phyloP scores from a whole-genome alignment of 352 stramenopile genomes.

The Elongisporangium undulatum region DNA sequence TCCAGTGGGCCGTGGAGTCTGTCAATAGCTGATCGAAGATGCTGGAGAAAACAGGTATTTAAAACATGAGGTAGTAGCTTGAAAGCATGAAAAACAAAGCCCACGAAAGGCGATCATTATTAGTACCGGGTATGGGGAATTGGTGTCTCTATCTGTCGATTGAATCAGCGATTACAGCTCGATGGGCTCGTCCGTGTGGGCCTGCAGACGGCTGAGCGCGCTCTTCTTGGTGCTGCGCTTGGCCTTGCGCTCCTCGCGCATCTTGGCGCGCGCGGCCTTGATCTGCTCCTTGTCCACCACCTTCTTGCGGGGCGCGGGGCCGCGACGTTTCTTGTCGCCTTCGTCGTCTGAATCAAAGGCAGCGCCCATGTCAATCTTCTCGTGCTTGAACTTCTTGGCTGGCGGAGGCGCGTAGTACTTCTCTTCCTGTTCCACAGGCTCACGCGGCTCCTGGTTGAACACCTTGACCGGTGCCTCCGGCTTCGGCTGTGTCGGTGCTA shows the following conservation, averaged over 20 bases:
- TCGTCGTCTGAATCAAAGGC: conserved; percentile 67
- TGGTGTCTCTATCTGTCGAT: not conserved
- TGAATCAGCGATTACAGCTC: conserved; percentile 21
- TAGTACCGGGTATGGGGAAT: not conserved
- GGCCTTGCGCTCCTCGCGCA: conserved; percentile 35
- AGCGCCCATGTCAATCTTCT: conserved; percentile 72
- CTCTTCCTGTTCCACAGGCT: conserved; percentile 8
- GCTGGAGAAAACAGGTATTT: not conserved
- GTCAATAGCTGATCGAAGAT: not conserved
- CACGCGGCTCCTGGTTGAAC: conserved; percentile 5
- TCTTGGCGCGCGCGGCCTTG: conserved; percentile 55
- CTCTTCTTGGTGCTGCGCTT: conserved; percentile 63
- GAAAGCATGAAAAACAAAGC: not conserved
- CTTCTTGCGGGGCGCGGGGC: conserved; percentile 16
- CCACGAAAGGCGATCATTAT: not conserved
- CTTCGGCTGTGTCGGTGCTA: not conserved
- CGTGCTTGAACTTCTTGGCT: conserved; percentile 26
- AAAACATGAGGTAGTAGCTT: not conserved
- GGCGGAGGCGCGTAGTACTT: conserved; percentile 8
- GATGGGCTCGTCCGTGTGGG: conserved; percentile 25
- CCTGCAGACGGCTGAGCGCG: conserved; percentile 40
- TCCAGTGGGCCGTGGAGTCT: not conserved
- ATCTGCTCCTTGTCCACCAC: conserved; percentile 52
- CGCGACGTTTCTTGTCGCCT: conserved; percentile 1
- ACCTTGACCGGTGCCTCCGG: not conserved